Base-by-base conservation (phyloP, 768 basidiomycete species). In the Polyporus arcularius region DNA sequence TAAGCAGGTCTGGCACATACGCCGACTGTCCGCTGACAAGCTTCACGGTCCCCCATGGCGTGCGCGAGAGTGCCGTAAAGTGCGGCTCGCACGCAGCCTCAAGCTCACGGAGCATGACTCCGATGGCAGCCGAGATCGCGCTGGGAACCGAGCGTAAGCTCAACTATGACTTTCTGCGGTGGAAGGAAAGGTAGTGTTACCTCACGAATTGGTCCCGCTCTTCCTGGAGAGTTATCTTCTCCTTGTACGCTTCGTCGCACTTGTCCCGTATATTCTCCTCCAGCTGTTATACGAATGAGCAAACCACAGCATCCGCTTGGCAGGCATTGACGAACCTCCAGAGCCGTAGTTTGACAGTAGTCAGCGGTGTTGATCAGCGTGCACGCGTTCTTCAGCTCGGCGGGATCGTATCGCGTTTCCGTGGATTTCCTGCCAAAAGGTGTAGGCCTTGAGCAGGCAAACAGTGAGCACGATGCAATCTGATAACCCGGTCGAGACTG, bases 321-420 rank as follows among this genome's bases (percentile, higher is more conserved):
- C 21, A 26, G 21, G 21, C 41, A 8, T 12, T 48, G 11, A 60
- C 78, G 10, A 67, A 89, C 95, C 83, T 97, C 94, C 18, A 86
- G 70, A 1, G 96, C 92, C 2, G 96, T 99, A 1, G 85, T 86
- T 64, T 95, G 91, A 70, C 97, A 99, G 71, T 98, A 99, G 70
- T 98, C 96, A 1, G 96, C 96, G 0, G 97, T 99, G 69, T 99
- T 98, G 70, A 99, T 87, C 28, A 96, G 76, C n/a, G 94, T 77
- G 70, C 93, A 95, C 0, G 92, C 86, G 63, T 90, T 92, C 67
- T 85, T 87, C 35, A 98, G 73, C 60, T 95, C 88, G 4, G 79
- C 79, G 8, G 82, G 63, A 70, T 97, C 95, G 35, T 86, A 82
- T n/a, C 90, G 84, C 5, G 85, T 84, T 51, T 99, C 96, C 18